phyloP scores from a whole-genome alignment of 352 stramenopile species.

The Elongisporangium senticosum region DNA sequence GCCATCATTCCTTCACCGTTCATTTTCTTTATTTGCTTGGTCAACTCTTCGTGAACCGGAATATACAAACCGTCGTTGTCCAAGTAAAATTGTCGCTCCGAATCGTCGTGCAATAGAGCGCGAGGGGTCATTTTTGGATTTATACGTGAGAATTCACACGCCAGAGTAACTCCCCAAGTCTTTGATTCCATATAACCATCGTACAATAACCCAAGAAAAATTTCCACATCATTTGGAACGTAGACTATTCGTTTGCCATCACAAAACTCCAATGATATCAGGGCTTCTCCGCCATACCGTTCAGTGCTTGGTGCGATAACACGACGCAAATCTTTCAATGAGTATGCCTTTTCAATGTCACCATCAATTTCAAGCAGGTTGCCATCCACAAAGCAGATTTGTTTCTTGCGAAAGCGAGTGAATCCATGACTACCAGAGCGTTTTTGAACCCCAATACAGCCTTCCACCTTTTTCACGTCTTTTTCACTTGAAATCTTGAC shows the following conservation, averaged over 20 bases:
- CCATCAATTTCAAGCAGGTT: slow-evolving; percentile 6
- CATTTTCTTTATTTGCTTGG: slow-evolving; percentile 62
- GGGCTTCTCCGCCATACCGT: slow-evolving; percentile 21
- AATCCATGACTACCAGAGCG: slow-evolving; percentile 53
- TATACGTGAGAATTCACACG: slow-evolving; percentile 57
- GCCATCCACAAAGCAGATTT: slow-evolving; percentile 45
- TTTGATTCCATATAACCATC: slow-evolving; percentile 58
- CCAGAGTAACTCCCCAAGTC: slow-evolving; percentile 61
- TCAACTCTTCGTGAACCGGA: slow-evolving; percentile 35
- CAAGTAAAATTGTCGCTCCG: slow-evolving; percentile 45
- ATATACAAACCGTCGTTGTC: slow-evolving; percentile 67
- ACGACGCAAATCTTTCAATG: slow-evolving; percentile 45
- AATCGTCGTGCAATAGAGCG: slow-evolving; percentile 39
- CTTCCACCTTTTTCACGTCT: slow-evolving; percentile 31
- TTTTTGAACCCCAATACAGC: slow-evolving; percentile 49
- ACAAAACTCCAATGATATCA: slow-evolving; percentile 63
- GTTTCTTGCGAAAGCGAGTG: slow-evolving; percentile 53
- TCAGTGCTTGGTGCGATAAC: slow-evolving; percentile 34
- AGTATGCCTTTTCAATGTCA: slow-evolving; percentile 48
- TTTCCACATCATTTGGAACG: slow-evolving; percentile 42
- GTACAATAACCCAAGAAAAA: slow-evolving; percentile 61
- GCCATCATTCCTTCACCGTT: slow-evolving; percentile 30
- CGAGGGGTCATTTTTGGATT: slow-evolving; percentile 55
- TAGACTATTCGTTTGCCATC: slow-evolving; percentile 62
- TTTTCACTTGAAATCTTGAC: slow-evolving; percentile 27